Base-by-base conservation (phyloP, 176 grass and related monocot genomes). In the Cymbopogon citratus region DNA sequence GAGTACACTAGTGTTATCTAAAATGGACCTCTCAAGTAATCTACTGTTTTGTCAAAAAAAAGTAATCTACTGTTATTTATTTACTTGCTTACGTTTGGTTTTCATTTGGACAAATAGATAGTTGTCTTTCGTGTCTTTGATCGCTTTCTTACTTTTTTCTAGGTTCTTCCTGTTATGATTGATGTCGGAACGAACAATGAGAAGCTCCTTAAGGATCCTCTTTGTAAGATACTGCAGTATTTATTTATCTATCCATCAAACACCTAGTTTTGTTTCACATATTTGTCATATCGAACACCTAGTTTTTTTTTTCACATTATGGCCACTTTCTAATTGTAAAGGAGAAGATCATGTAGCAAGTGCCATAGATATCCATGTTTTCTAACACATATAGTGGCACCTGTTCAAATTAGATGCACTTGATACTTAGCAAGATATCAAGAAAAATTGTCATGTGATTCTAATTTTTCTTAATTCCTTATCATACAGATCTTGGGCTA, bases 151-250 rank as follows among this genome's bases (percentile, higher is more conserved):
- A 77, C 66, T 19, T 63, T 69, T 63, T 44, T 66, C 9, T 88
- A 98, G 95, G 95, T 98, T 82, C 95, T 98, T 93, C 92, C 95
- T n/a, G 80, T 98, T 84, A 98, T 98, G 95, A 93, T 98, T 84
- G 95, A 98, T 86, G 95, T 98, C 16, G 95, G 95, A 90, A 98
- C 92, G 18, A 98, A 95, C 86, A 95, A 95, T 71, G 92, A 98
- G 59, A 98, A 91, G 62, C 92, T 98, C 44, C 86, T 98, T 41
- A 91, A 87, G 68, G 95, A 98, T 64, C 95, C 95, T 81, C 89
- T 95, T 48, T 98, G 92, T 98, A 95, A 94, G 90, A 72, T 83
- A 34, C 81, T 69, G 29, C 15, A 69, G 27, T 54, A 79, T 79
- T 52, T 71, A 21, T 16, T 51, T 83, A 24, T 61, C 35, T 41